These are phyloP conservation scores for Streptanthus diversifolius DNA, from an alignment of 345 rosid genomes.

Conservation along the genomic window DNA sequence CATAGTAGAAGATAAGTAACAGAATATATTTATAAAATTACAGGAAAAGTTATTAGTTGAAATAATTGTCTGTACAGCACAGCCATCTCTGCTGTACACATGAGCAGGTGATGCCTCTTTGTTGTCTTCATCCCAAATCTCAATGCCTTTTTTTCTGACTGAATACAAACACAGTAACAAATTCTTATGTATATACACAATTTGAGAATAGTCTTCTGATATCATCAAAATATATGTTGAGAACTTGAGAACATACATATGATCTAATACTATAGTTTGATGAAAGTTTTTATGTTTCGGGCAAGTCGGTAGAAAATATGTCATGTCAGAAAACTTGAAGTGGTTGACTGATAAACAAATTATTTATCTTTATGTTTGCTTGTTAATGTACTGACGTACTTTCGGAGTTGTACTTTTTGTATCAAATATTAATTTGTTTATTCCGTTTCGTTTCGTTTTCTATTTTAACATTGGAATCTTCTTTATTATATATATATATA, in stretches of 20 bases:
- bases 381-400: conserved; percentile 19
- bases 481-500: neutral
- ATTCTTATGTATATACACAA: neutral
- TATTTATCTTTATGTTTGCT: neutral
- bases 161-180: conserved; percentile 6
- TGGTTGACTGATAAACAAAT: neutral
- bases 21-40: neutral
- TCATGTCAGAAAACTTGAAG: neutral
- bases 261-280: neutral
- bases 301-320: neutral
- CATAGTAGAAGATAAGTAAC: neutral
- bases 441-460: neutral
- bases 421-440: neutral
- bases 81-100: conserved; percentile 33
- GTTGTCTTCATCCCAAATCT: conserved; percentile 23
- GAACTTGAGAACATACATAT: neutral
- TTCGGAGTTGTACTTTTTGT: conserved; percentile 9
- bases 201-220: neutral
- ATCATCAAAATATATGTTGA: neutral
- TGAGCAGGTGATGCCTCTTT: conserved; percentile 26
- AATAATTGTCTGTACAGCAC: conserved; percentile 32
- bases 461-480: conserved; percentile 12
- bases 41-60: conserved; percentile 17
- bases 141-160: conserved; percentile 9
- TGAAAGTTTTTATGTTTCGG: neutral